Percentiles rank a stretch among this genome's conserved stretches.
These are phyloP conservation scores for Boletus tomentosulus DNA, from an alignment of 768 basidiomycete species.

Conservation along the genomic window DNA sequence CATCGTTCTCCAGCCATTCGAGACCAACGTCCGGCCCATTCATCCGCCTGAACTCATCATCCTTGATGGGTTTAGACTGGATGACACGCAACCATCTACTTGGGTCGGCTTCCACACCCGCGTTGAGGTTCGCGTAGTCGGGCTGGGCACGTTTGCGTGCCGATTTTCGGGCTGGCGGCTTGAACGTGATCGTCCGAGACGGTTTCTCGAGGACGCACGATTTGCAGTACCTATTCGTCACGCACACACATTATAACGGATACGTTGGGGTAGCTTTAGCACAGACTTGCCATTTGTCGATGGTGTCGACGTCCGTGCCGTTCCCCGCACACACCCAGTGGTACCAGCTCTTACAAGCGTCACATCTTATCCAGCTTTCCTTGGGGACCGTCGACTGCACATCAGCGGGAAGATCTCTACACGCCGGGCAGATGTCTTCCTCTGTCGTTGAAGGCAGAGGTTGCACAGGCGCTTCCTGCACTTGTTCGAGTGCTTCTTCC, in stretches of 20 bases:
- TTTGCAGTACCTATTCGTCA: conserved; percentile 60
- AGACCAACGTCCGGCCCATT: conserved; percentile 60
- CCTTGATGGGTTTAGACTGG: conserved; percentile 60
- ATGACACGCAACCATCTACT: conserved; percentile 65
- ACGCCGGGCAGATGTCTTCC: conserved; percentile 49
- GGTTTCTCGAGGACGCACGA: conserved; percentile 58
- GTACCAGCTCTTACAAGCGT: conserved; percentile 77
- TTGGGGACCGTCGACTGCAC: conserved; percentile 43
- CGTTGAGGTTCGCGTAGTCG: conserved; percentile 76
- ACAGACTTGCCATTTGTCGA: conserved; percentile 71
- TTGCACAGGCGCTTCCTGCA: conserved; percentile 10
- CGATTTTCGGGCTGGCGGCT: conserved; percentile 78
- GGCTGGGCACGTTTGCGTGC: conserved; percentile 67
- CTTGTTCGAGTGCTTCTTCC: conserved; percentile 14
- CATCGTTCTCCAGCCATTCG: conserved; percentile 73
- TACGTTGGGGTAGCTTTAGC: conserved; percentile 10
- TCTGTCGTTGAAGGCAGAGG: conserved; percentile 12
- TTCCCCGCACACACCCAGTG: conserved; percentile 80
- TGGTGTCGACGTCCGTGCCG: conserved; percentile 55
- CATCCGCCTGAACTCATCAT: conserved; percentile 64
- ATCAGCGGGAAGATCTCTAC: conserved; percentile 34
- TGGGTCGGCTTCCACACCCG: conserved; percentile 57
- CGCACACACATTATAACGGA: conserved; percentile 10
- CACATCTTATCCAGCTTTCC: conserved; percentile 81
- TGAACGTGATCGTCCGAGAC: conserved; percentile 63